Base-by-base conservation (phyloP, 129 eudicot genomes). In the Solidago caesia region DNA sequence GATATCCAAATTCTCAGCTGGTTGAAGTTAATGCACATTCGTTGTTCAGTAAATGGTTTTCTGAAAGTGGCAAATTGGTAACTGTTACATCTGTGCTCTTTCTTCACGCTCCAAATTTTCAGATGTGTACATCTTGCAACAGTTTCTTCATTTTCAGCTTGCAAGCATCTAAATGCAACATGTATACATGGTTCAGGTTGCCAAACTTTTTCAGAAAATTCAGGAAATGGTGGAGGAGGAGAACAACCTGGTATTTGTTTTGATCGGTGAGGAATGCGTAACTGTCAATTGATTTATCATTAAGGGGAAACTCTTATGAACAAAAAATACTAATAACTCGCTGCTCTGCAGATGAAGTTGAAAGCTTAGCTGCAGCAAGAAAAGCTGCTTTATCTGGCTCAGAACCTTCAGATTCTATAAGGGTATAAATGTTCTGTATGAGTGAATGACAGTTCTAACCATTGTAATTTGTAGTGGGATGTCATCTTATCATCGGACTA, bases 141-240 rank as follows among this genome's bases (percentile, higher is more conserved):
- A 56, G 0, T 67, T 51, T 58, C 11, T 51, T 67, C 64, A 70
- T 51, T 42, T 45, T 74, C 46, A 61, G 75, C 25, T 55, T 57
- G 15, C 76, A 49, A 68, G 57, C 3, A 25, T 49, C 39, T 60
- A 47, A 45, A 47, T 74, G 14, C 47, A 48, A 67, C 64, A 58
- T 81, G 71, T 61, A 49, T 60, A 43, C 49, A 15, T 53, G 71
- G 77, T 79, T 83, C 78, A 94, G 98, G 98, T 94, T 70, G 98
- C 98, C 57, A 94, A 94, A 72, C 96, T 90, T 62, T 94, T 94
- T 77, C 87, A 92, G 78, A 94, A 91, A 81, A 90, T 94, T 79
- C 97, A 90, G 82, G 98, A 94, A 84, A 94, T 94, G 98, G 97
- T 94, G 65, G 98, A 94, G 87, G 98, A 90, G 70, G 97, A 94